Evolutionary conservation across 2,329 filamentous ascomycete species (phyloP).

Genomic region (Colletotrichum musae): DNA sequence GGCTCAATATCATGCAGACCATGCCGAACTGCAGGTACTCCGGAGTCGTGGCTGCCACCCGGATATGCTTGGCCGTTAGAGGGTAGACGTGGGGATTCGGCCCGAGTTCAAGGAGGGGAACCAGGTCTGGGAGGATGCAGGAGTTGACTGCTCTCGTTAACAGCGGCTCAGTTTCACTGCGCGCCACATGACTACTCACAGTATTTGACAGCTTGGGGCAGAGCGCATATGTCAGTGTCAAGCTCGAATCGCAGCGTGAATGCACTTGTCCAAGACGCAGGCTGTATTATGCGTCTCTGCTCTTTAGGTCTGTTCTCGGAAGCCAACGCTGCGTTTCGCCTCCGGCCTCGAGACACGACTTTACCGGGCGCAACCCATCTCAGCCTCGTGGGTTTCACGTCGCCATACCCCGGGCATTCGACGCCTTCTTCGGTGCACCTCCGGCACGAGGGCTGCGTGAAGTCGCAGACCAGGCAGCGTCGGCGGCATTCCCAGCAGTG

Average conservation of each 20-base stretch:
- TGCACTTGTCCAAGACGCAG: not conserved
- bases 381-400: conserved; percentile 8
- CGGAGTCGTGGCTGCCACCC: conserved; percentile 1
- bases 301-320: not conserved
- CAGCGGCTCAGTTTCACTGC: not conserved
- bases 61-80: conserved; percentile 41
- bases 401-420: conserved; percentile 21
- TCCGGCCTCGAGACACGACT: not conserved
- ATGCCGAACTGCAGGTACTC: conserved; percentile 40
- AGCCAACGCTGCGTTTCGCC: not conserved
- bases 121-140: conserved; percentile 14
- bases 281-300: not conserved
- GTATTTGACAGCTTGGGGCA: conserved; percentile 22
- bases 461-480: conserved; percentile 22
- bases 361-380: conserved; percentile 14
- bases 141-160: conserved; percentile 4
- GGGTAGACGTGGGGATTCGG: conserved; percentile 46
- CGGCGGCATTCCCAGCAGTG: conserved; percentile 34
- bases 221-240: conserved; percentile 1
- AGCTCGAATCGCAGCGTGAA: not conserved
- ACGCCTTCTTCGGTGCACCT: conserved; percentile 12
- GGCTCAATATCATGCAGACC: conserved; percentile 50
- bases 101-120: conserved; percentile 38
- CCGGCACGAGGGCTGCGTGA: conserved; percentile 15
- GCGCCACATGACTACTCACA: conserved; percentile 1